Percentiles rank a stretch among this genome's conserved stretches.
Conservation (phyloP, 2,329 filamentous ascomycete genomes). For the Diaporthe australafricana region DNA sequence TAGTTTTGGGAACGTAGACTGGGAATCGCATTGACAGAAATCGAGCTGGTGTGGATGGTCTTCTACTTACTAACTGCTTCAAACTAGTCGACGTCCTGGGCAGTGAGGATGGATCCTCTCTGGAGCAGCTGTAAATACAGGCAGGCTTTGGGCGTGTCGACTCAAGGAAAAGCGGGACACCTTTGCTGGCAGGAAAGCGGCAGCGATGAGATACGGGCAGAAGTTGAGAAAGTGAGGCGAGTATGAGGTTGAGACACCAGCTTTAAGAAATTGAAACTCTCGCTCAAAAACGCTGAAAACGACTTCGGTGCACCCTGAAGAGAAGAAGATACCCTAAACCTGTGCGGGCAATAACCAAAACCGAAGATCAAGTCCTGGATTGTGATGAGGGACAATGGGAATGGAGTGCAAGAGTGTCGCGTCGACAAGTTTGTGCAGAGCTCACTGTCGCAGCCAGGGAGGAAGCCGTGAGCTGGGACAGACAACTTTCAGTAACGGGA, state of each 20-base stretch:
- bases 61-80: background rate
- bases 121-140: background rate
- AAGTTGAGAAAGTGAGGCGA: background rate
- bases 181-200: background rate
- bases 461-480: background rate
- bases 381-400: background rate
- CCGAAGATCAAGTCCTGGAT: conserved; percentile 12
- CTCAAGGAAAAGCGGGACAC: background rate
- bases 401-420: background rate
- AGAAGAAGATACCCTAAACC: conserved; percentile 36
- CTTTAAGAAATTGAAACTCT: conserved; percentile 32
- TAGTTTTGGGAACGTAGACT: too few species aligned
- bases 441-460: background rate
- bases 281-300: conserved; percentile 35
- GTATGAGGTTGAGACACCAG: background rate
- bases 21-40: too few species aligned
- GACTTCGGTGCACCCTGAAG: conserved; percentile 27
- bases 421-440: background rate
- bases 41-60: too few species aligned
- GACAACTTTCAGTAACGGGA: background rate
- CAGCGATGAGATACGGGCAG: background rate
- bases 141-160: background rate
- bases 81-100: background rate
- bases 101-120: background rate
- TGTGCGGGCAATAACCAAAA: conserved; percentile 36